phyloP scores from a whole-genome alignment of 2,329 filamentous ascomycete species.

The Talaromyces sp. region DNA sequence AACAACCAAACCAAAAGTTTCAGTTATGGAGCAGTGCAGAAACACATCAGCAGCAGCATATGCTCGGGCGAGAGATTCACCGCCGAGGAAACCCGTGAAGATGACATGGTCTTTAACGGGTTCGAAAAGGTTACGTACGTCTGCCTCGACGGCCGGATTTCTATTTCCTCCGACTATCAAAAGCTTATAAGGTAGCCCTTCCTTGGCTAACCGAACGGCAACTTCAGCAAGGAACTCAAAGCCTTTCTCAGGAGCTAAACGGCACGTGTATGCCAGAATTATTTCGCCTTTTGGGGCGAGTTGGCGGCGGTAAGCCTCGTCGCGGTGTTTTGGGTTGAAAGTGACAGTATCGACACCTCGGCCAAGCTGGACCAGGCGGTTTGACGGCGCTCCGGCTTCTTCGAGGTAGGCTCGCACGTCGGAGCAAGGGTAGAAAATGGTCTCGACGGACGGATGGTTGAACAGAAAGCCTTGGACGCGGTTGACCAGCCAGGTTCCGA shows the following conservation, averaged over 20 bases:
- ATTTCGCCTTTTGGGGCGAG: slow-evolving; percentile 59
- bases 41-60: slow-evolving; percentile 67
- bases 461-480: slow-evolving; percentile 64
- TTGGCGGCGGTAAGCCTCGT: slow-evolving; percentile 46
- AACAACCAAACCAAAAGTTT: slow-evolving; percentile 67
- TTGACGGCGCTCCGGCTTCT: slow-evolving; percentile 48
- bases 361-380: slow-evolving; percentile 57
- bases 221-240: slow-evolving; percentile 61
- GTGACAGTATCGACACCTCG: slow-evolving; percentile 60
- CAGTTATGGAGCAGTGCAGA: slow-evolving; percentile 65
- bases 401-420: slow-evolving; percentile 60
- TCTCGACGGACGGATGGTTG: slow-evolving; percentile 55
- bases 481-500: slow-evolving; percentile 59
- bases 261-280: slow-evolving; percentile 61
- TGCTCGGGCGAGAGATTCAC: slow-evolving; percentile 56
- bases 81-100: slow-evolving; percentile 63
- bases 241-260: slow-evolving; percentile 65
- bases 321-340: slow-evolving; percentile 53
- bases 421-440: slow-evolving; percentile 63
- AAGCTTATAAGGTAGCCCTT: slow-evolving; percentile 57
- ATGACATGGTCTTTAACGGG: slow-evolving; percentile 51
- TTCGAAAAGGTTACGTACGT: slow-evolving; percentile 57
- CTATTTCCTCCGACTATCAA: slow-evolving; percentile 64
- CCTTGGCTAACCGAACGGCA: slow-evolving; percentile 49
- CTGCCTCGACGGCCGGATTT: slow-evolving; percentile 57